Conservation (phyloP, 2,329 filamentous ascomycete species). For the Diaporthe caulivora region DNA sequence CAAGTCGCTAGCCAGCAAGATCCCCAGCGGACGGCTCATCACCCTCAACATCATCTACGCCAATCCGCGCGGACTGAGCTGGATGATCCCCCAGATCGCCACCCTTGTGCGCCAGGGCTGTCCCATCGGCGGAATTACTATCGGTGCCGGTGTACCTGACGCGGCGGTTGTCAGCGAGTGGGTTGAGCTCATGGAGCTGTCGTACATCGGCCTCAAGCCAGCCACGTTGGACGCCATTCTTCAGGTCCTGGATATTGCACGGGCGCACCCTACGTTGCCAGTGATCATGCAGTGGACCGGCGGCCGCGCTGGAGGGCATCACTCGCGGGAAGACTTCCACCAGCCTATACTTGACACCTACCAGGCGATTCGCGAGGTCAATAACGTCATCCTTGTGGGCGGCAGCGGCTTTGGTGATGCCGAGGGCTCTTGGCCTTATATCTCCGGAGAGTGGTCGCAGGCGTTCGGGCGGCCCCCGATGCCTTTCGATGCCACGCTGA, state of each 20-base stretch:
- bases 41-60: conserved; percentile 67
- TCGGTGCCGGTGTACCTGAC: conserved; percentile 61
- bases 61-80: conserved; percentile 62
- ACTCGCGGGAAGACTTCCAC: conserved; percentile 63
- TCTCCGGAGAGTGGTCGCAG: conserved; percentile 58
- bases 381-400: conserved; percentile 59
- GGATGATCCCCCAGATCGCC: conserved; percentile 63
- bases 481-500: conserved; percentile 60
- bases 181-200: conserved; percentile 56
- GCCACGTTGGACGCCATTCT: conserved; percentile 58
- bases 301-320: conserved; percentile 62
- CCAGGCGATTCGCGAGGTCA: conserved; percentile 55
- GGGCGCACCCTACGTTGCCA: conserved; percentile 58
- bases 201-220: conserved; percentile 62
- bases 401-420: conserved; percentile 61
- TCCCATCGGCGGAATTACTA: conserved; percentile 60
- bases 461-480: conserved; percentile 57
- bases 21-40: conserved; percentile 62
- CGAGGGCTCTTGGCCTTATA: conserved; percentile 60
- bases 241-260: conserved; percentile 60
- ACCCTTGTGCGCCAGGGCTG: conserved; percentile 49
- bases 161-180: conserved; percentile 61
- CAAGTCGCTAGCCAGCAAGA: conserved; percentile 55
- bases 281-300: conserved; percentile 63
- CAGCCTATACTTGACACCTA: conserved; percentile 61